These are phyloP conservation scores for Auricularia heimuer DNA, from an alignment of 768 basidiomycete genomes.

Conservation along the genomic window DNA sequence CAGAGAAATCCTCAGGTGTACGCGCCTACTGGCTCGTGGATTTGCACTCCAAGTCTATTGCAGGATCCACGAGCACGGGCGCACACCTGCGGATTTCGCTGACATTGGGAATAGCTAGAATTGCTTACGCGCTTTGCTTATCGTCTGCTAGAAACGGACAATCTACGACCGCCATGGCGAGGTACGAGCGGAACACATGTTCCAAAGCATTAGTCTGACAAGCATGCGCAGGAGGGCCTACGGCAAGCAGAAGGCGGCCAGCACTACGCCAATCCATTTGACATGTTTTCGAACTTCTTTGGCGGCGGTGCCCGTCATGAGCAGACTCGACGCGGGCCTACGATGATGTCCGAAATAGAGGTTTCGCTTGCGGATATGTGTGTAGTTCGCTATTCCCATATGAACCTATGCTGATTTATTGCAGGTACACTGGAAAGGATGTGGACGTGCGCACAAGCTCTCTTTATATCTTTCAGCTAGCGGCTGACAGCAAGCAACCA, in stretches of 20 bases:
- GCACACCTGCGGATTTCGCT: too few species aligned
- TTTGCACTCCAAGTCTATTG: too few species aligned
- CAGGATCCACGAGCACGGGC: too few species aligned
- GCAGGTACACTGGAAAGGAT: conserved; percentile 72
- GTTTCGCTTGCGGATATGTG: conserved; percentile 74
- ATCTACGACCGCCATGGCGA: conserved; percentile 94
- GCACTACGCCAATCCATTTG: conserved; percentile 75
- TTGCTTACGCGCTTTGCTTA: too few species aligned
- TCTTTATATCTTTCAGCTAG: not conserved
- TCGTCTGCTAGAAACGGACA: conserved; percentile 59
- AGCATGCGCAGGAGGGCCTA: conserved; percentile 59
- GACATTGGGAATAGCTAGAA: too few species aligned
- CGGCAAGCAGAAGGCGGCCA: conserved; percentile 67
- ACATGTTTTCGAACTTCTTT: conserved; percentile 90
- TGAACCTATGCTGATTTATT: not conserved
- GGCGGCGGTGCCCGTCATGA: conserved; percentile 61
- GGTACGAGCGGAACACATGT: conserved; percentile 24
- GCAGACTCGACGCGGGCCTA: conserved; percentile 65
- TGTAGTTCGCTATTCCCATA: conserved; percentile 14
- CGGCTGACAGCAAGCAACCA: not conserved
- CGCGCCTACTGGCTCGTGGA: too few species aligned
- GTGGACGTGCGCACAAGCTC: conserved; percentile 51
- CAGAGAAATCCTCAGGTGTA: too few species aligned
- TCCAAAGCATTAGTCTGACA: not conserved
- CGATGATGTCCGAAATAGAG: conserved; percentile 73